Evolutionary conservation across 2,329 filamentous ascomycete genomes (phyloP).

Genomic region (Aureobasidium sp.): DNA sequence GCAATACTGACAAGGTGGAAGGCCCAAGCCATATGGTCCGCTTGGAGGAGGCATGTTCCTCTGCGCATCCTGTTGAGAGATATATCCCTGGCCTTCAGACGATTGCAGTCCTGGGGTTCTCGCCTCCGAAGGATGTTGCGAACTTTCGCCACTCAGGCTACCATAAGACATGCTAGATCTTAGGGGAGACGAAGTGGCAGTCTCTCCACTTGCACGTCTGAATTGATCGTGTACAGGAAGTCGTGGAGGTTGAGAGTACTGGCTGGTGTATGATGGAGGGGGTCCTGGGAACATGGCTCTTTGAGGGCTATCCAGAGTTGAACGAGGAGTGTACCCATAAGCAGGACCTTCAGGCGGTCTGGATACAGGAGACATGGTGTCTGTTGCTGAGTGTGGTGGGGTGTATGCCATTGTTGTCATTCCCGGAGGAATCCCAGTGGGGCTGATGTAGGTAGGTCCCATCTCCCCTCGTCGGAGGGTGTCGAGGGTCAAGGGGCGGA

Average conservation of each 20-base stretch:
- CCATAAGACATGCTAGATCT: conserved; percentile 40
- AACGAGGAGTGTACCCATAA: conserved; percentile 27
- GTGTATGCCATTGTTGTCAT: conserved; percentile 61
- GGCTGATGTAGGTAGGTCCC: conserved; percentile 52
- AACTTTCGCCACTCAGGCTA: conserved; percentile 6
- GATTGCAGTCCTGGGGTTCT: neutral
- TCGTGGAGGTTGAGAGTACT: conserved; percentile 31
- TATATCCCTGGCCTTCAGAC: conserved; percentile 5
- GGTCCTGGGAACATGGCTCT: conserved; percentile 13
- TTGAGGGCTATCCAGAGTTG: conserved; percentile 13
- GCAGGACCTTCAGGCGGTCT: conserved; percentile 30
- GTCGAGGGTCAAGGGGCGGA: conserved; percentile 61
- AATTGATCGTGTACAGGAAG: conserved; percentile 37
- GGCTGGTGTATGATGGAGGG: conserved; percentile 5
- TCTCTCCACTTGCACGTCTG: conserved; percentile 32
- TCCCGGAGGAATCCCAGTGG: conserved; percentile 57
- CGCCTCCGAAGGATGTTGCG: neutral
- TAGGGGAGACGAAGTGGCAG: conserved; percentile 33
- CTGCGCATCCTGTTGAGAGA: conserved; percentile 9
- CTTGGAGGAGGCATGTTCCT: conserved; percentile 15
- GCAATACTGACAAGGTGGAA: conserved; percentile 23
- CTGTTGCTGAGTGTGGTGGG: conserved; percentile 42
- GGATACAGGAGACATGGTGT: conserved; percentile 37
- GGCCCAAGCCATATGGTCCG: conserved; percentile 23
- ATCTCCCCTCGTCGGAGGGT: conserved; percentile 56